Percentiles rank a stretch among this genome's conserved stretches.
These are phyloP conservation scores for Cenchrus purpureus DNA, from an alignment of 176 grass and related monocot species.

Conservation along the genomic window DNA sequence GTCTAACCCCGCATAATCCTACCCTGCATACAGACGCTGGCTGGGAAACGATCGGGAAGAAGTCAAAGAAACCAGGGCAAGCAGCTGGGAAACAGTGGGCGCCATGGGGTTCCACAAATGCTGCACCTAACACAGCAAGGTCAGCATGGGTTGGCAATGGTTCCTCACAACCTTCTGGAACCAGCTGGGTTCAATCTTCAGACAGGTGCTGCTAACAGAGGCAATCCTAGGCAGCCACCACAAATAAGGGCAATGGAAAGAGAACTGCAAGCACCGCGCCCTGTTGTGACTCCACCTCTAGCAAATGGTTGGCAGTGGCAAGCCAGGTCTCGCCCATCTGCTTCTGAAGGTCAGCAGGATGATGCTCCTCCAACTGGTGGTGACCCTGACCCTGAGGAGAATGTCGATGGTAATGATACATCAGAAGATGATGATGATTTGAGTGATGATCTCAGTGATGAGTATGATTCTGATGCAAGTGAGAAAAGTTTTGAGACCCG, in stretches of 20 bases:
- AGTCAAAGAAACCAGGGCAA: slow-evolving; percentile 58
- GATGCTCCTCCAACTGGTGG: slow-evolving; percentile 26
- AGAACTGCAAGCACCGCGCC: slow-evolving; percentile 41
- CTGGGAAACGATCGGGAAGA: slow-evolving; percentile 76
- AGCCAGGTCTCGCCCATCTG: slow-evolving; percentile 48
- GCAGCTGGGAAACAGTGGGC: slow-evolving; percentile 42
- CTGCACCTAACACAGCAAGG: slow-evolving; percentile 39
- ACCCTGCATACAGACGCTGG: slow-evolving; percentile 38
- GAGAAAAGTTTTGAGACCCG: slow-evolving; percentile 69
- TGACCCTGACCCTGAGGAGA: slow-evolving; percentile 46
- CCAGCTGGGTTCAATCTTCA: slow-evolving; percentile 37
- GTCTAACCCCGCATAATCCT: slow-evolving; percentile 32
- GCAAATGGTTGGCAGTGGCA: slow-evolving; percentile 66
- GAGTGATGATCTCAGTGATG: slow-evolving; percentile 66
- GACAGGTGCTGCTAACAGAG: slow-evolving; percentile 53
- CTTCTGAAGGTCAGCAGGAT: slow-evolving; percentile 52
- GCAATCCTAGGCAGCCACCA: slow-evolving; percentile 43
- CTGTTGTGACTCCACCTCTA: slow-evolving; percentile 54
- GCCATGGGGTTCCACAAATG: slow-evolving; percentile 30
- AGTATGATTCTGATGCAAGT: slow-evolving; percentile 77
- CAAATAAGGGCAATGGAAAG: slow-evolving; percentile 43
- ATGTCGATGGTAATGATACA: slow-evolving; percentile 26
- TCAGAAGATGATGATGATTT: slow-evolving; percentile 72
- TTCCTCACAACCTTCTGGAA: slow-evolving; percentile 41
- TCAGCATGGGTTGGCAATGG: slow-evolving; percentile 52